Percentiles rank a stretch among this genome's conserved stretches.
Evolutionary conservation across 2,329 filamentous ascomycete genomes (phyloP).

Genomic region (Apiospora hydei): DNA sequence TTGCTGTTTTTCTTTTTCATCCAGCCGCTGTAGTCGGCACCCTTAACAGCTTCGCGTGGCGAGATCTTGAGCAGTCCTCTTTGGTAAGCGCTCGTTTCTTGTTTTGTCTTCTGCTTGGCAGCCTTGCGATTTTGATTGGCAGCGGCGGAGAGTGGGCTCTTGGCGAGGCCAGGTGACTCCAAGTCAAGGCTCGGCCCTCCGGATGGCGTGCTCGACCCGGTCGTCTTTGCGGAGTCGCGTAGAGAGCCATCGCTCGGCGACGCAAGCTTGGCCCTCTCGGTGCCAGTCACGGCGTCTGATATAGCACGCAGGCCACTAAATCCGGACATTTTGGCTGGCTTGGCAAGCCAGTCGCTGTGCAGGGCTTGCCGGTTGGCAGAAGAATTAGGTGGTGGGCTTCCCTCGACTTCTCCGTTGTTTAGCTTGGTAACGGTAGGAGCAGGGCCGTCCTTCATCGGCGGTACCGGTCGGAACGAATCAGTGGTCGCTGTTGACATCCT

Average conservation of each 20-base stretch:
- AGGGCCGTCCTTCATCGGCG: constrained; percentile 60
- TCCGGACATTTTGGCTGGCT: constrained; percentile 58
- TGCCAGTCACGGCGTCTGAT: constrained; percentile 74
- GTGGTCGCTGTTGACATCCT: constrained; percentile 67
- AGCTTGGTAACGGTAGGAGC: constrained; percentile 68
- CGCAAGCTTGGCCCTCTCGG: constrained; percentile 59
- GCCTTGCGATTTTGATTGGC: constrained; percentile 51
- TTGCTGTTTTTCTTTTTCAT: constrained; percentile 99
- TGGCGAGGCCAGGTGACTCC: constrained; percentile 73
- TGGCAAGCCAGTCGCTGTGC: constrained; percentile 65
- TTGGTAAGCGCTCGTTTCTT: constrained; percentile 93
- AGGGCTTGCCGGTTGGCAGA: constrained; percentile 51
- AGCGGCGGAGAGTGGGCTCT: constrained; percentile 58
- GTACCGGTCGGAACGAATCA: constrained; percentile 59
- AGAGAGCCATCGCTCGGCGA: constrained; percentile 58
- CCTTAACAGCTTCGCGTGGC: constrained; percentile 82
- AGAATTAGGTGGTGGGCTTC: constrained; percentile 51
- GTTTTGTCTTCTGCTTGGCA: constrained; percentile 78
- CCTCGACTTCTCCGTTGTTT: constrained; percentile 44
- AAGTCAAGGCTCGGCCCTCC: constrained; percentile 77
- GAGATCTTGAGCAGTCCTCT: constrained; percentile 82
- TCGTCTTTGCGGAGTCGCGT: constrained; percentile 63
- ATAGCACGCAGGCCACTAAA: constrained; percentile 79
- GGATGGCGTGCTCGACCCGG: constrained; percentile 76
- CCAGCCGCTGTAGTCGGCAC: constrained; percentile 95